Conservation (phyloP, 208 protist species). For the Acanthamoeba castellanii region DNA sequence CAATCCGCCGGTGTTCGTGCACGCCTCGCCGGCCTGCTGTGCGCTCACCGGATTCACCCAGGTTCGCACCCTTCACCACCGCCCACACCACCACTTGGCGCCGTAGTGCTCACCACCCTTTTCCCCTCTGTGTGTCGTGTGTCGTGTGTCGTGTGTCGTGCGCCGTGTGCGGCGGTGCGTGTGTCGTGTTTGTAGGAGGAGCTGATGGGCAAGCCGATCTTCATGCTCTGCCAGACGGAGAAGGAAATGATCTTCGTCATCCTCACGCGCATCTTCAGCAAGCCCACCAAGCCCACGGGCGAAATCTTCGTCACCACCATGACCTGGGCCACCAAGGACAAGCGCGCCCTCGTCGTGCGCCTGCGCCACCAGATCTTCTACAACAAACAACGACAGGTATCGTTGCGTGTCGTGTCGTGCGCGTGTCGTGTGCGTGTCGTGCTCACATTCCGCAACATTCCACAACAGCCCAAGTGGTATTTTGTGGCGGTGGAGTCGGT, state of each 20-base stretch:
- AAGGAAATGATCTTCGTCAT: conserved; percentile 56
- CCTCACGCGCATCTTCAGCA: conserved; percentile 61
- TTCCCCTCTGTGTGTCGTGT: no score
- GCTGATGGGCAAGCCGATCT: conserved; percentile 25
- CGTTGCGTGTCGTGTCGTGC: neutral
- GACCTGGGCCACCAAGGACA: conserved; percentile 60
- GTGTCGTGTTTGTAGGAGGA: neutral
- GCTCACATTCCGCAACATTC: no score
- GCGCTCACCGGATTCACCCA: conserved; percentile 5
- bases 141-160: neutral
- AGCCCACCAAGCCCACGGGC: conserved; percentile 6
- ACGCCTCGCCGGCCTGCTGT: conserved; percentile 21
- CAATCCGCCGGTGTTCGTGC: conserved; percentile 32
- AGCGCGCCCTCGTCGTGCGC: neutral
- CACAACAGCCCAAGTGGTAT: conserved; percentile 42
- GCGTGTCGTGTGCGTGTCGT: neutral
- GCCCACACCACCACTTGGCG: neutral
- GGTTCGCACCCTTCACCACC: neutral
- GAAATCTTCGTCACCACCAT: conserved; percentile 43
- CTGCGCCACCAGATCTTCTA: conserved; percentile 46
- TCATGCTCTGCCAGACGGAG: conserved; percentile 40
- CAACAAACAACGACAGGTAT: conserved; percentile 40
- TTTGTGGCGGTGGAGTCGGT: conserved; percentile 2
- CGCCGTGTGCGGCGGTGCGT: neutral
- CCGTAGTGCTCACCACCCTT: no score